Evolutionary conservation across 2,329 filamentous ascomycete species (phyloP).

Genomic region (Alternaria conjuncta): DNA sequence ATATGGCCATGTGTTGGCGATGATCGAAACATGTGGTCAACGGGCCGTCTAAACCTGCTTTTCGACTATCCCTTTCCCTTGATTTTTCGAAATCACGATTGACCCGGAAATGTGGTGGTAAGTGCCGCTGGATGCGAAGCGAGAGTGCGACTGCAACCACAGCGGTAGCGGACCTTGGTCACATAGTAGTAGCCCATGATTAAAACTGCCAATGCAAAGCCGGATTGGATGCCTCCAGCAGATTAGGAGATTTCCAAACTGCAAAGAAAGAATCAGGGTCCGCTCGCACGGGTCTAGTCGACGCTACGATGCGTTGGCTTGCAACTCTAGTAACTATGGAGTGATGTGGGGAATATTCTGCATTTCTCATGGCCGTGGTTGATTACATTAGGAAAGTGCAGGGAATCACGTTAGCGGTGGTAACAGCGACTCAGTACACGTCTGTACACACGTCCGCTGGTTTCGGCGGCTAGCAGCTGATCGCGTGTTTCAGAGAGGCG

Average conservation of each 20-base stretch:
- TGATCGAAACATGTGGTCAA: not conserved
- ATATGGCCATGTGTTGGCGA: not conserved
- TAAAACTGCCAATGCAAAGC: not conserved
- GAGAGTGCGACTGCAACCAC: not conserved
- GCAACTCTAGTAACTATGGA: not conserved
- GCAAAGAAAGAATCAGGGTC: slow-evolving; percentile 1
- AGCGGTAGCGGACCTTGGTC: not conserved
- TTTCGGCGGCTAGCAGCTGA: not conserved
- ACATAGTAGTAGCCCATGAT: not conserved
- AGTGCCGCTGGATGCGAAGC: not conserved
- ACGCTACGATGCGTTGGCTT: not conserved
- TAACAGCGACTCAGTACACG: not conserved
- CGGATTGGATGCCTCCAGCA: not conserved
- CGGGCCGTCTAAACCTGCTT: slow-evolving; percentile 2
- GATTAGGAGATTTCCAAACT: not conserved
- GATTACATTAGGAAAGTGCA: not conserved
- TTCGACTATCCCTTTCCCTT: not conserved
- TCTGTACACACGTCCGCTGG: not conserved
- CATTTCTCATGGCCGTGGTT: not conserved
- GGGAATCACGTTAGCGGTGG: not conserved
- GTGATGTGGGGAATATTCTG: slow-evolving; percentile 1
- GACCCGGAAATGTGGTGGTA: not conserved
- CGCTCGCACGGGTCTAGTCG: not conserved
- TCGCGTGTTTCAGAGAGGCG: not conserved
- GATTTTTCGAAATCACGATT: not conserved